Evolutionary conservation across 768 basidiomycete genomes (phyloP).

Genomic region (Russula griseocarnosa): DNA sequence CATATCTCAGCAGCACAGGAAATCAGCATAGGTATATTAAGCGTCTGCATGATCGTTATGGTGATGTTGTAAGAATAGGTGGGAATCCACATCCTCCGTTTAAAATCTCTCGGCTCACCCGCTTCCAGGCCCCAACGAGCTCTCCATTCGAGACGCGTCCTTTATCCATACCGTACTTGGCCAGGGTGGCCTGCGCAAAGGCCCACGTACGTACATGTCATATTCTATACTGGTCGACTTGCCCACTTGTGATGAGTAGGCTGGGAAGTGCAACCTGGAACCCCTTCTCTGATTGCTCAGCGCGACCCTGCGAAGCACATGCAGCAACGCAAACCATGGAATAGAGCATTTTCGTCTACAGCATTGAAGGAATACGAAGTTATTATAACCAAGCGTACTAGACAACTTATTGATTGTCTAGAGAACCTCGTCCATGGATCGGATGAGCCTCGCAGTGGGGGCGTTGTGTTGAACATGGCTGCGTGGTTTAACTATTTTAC

Average conservation of each 20-base stretch:
- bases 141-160: constrained; percentile 17
- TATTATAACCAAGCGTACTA: constrained; percentile 35
- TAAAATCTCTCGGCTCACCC: not conserved
- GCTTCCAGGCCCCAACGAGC: constrained; percentile 16
- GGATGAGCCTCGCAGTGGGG: constrained; percentile 6
- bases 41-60: constrained; percentile 36
- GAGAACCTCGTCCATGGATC: constrained; percentile 21
- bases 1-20: constrained; percentile 38
- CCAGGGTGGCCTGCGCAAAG: constrained; percentile 25
- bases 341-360: constrained; percentile 40
- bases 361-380: constrained; percentile 45
- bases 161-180: constrained; percentile 11
- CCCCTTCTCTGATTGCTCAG: constrained; percentile 32
- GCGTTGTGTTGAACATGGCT: constrained; percentile 34
- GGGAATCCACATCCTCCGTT: constrained; percentile 8
- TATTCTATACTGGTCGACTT: too few relatives aligned
- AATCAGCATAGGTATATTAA: constrained; percentile 35
- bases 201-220: constrained; percentile 16
- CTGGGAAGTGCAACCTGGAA: constrained; percentile 17
- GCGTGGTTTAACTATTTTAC: constrained; percentile 39
- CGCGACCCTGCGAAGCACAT: constrained; percentile 40
- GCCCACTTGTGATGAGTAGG: not conserved
- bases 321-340: constrained; percentile 43
- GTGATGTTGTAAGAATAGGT: constrained; percentile 41
- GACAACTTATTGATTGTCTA: constrained; percentile 34